These are phyloP conservation scores for Trametes cinnabarina DNA, from an alignment of 768 basidiomycete species.

Conservation along the genomic window DNA sequence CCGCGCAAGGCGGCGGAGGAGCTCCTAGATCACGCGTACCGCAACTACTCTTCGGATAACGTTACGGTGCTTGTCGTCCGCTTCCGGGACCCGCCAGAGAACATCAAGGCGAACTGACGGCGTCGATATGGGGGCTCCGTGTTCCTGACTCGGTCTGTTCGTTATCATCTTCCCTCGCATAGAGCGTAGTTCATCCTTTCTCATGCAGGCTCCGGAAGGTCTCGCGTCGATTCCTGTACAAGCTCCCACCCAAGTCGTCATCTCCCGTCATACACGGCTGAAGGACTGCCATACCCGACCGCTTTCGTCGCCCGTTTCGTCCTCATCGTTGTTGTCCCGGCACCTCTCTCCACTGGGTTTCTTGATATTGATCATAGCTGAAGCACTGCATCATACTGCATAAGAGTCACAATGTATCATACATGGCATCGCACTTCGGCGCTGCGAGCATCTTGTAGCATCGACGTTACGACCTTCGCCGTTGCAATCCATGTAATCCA, in stretches of 20 bases:
- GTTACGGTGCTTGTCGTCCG: constrained; percentile 88
- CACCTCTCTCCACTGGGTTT: neutral
- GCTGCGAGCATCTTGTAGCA: constrained; percentile 4
- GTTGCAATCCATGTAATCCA: neutral
- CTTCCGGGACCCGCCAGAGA: constrained; percentile 51
- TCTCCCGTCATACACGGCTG: constrained; percentile 10
- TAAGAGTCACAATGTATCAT: constrained; percentile 14
- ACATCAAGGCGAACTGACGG: constrained; percentile 15
- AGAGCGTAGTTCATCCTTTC: neutral
- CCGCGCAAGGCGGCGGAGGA: constrained; percentile 78
- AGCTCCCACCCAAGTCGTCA: constrained; percentile 16
- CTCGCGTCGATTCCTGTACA: constrained; percentile 14
- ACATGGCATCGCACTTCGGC: constrained; percentile 5
- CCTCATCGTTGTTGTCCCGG: neutral
- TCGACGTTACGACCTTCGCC: neutral
- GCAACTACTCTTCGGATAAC: constrained; percentile 92
- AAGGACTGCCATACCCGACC: constrained; percentile 6
- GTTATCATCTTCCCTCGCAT: neutral
- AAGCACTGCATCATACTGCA: neutral
- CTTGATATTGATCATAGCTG: neutral
- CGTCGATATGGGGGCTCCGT: constrained; percentile 16
- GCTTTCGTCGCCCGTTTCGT: neutral
- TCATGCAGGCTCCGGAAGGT: constrained; percentile 11
- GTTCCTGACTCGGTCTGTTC: constrained; percentile 10
- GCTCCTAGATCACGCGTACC: constrained; percentile 80